Evolutionary conservation across 306 rosid species (phyloP).

Genomic region (Comarum palustre): DNA sequence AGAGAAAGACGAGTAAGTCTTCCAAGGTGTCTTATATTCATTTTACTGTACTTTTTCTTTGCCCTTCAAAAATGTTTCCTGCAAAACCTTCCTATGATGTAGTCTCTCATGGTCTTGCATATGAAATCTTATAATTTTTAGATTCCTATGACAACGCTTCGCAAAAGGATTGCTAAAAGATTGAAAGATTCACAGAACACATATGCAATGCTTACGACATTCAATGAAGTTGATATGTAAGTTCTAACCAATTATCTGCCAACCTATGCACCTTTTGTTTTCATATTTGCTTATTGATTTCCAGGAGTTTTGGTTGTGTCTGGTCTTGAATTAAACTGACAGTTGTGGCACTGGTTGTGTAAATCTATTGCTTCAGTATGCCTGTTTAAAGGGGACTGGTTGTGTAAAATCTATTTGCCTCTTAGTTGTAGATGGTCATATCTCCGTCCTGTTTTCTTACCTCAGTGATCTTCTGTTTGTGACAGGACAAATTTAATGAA

Average conservation of each 20-base stretch:
- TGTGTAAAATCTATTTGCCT: constrained; percentile 8
- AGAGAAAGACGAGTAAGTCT: constrained; percentile 72
- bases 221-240: constrained; percentile 86
- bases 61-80: not conserved
- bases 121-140: constrained; percentile 26
- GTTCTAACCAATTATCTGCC: constrained; percentile 26
- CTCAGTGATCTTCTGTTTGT: constrained; percentile 36
- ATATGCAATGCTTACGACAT: constrained; percentile 77
- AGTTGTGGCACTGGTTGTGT: not conserved
- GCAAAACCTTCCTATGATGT: not conserved
- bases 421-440: not conserved
- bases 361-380: not conserved
- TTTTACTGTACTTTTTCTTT: not conserved
- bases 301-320: not conserved
- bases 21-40: not conserved
- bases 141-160: constrained; percentile 87
- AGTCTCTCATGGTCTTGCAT: constrained; percentile 17
- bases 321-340: constrained; percentile 16
- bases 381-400: not conserved
- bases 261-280: constrained; percentile 9
- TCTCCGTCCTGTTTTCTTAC: constrained; percentile 18
- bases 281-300: not conserved
- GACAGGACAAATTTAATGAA: constrained; percentile 84
- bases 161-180: constrained; percentile 63
- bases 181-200: constrained; percentile 90